phyloP scores from a whole-genome alignment of 164 flowering plant genomes.

The Magnolia sinica region DNA sequence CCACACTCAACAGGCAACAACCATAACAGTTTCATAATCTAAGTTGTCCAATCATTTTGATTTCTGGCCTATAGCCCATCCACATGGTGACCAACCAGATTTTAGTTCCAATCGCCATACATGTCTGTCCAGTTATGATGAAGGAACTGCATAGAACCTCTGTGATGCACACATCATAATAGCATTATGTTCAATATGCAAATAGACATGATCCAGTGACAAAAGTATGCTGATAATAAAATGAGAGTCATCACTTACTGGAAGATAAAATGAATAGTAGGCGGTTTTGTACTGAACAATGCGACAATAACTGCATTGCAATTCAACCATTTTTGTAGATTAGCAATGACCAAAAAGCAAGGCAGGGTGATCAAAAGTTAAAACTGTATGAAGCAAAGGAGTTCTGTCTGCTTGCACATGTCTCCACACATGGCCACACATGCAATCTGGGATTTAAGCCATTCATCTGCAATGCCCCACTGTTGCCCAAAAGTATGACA shows the following conservation, averaged over 20 bases:
- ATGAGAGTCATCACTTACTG: slow-evolving; percentile 51
- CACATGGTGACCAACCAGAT: neutral
- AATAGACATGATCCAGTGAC: neutral
- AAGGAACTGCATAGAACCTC: neutral
- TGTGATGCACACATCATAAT: neutral
- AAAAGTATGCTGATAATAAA: neutral
- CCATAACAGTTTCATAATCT: neutral
- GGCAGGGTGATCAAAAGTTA: neutral
- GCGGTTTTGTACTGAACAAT: slow-evolving; percentile 98
- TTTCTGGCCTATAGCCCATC: neutral
- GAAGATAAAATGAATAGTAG: slow-evolving; percentile 94
- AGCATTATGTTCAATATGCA: neutral
- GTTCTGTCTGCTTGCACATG: neutral
- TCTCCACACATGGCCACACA: neutral
- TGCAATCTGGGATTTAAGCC: no score
- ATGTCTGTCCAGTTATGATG: no score
- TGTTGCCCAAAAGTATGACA: no score
- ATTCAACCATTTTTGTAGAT: slow-evolving; percentile 10
- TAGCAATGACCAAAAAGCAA: slow-evolving; percentile 4
- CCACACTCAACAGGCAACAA: neutral
- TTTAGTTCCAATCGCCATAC: neutral
- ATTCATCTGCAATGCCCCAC: no score
- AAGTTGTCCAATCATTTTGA: neutral
- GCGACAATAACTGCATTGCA: slow-evolving; percentile 72
- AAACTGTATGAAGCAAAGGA: neutral